phyloP scores from a whole-genome alignment of 2,329 filamentous ascomycete species.

The Samsoniella hepiali region DNA sequence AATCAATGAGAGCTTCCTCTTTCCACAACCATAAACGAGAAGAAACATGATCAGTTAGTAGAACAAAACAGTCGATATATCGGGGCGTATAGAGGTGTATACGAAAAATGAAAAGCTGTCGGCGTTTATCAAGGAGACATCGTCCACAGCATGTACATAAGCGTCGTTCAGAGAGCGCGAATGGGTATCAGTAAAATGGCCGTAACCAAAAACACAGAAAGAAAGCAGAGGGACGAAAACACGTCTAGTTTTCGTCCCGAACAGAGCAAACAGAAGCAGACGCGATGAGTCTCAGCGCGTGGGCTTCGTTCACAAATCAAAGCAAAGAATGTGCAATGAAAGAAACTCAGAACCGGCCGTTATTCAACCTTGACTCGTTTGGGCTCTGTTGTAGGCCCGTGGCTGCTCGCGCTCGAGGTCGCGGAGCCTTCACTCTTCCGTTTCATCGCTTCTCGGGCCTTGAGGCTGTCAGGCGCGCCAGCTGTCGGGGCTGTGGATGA shows the following conservation, averaged over 20 bases:
- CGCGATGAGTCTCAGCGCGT: not conserved
- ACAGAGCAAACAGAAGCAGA: not conserved
- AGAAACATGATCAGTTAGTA: not conserved
- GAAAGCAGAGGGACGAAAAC: not conserved
- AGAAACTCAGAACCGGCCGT: not conserved
- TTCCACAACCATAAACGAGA: not conserved
- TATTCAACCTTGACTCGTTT: slow-evolving; percentile 20
- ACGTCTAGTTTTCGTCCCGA: not conserved
- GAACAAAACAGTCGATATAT: not conserved
- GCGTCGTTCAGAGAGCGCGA: slow-evolving; percentile 10
- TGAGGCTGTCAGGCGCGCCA: slow-evolving; percentile 4
- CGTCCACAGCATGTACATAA: slow-evolving; percentile 16
- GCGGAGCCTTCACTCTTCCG: slow-evolving; percentile 16
- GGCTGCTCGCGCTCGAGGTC: not conserved
- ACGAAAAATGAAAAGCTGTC: not conserved
- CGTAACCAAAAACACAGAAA: not conserved
- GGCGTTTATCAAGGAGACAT: not conserved
- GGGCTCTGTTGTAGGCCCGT: slow-evolving; percentile 1
- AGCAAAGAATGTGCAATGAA: not conserved
- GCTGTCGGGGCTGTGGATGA: slow-evolving; percentile 1
- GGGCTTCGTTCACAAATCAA: slow-evolving; percentile 1
- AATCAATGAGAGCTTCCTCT: not conserved
- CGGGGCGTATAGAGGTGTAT: not conserved
- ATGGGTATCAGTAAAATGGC: slow-evolving; percentile 17
- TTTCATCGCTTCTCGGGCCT: slow-evolving; percentile 14